phyloP scores from a whole-genome alignment of 257 asterid genomes.

The Schizonepeta tenuifolia region DNA sequence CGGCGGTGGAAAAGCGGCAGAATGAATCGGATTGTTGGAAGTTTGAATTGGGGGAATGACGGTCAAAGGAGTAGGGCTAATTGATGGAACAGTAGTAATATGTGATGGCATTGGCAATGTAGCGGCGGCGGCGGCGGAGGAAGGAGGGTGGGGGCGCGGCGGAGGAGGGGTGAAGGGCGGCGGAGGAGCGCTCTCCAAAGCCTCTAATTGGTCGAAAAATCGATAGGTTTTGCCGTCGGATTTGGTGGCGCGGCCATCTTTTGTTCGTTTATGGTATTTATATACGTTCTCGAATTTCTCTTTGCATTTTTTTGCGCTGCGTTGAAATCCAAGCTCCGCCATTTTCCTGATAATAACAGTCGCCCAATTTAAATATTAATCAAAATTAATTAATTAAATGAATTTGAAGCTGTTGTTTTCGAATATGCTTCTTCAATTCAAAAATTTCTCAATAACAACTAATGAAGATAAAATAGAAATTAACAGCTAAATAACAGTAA shows the following conservation, averaged over 20 bases:
- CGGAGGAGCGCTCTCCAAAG: conserved; percentile 54
- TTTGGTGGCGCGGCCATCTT: conserved; percentile 79
- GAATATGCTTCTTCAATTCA: too few species aligned
- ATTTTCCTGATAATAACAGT: conserved; percentile 59
- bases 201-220: conserved; percentile 76
- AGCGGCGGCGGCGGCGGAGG: conserved; percentile 33
- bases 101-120: conserved; percentile 30
- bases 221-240: conserved; percentile 77
- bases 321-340: conserved; percentile 81
- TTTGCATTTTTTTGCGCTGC: conserved; percentile 88
- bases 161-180: conserved; percentile 36
- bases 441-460: conserved; percentile 14
- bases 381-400: too few species aligned
- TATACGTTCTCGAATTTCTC: conserved; percentile 94
- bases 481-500: not conserved
- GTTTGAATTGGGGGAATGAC: conserved; percentile 29
- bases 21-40: conserved; percentile 5
- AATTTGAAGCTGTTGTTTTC: not conserved
- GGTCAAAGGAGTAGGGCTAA: conserved; percentile 42
- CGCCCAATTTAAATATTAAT: not conserved
- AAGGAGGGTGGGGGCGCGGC: conserved; percentile 19
- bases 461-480: not conserved
- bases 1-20: conserved; percentile 34
- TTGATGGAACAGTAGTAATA: conserved; percentile 60
- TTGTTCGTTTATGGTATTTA: conserved; percentile 90